Evolutionary conservation across 495 filamentous ascomycete species (phyloP).

Genomic region (Aspergillus baeticus): DNA sequence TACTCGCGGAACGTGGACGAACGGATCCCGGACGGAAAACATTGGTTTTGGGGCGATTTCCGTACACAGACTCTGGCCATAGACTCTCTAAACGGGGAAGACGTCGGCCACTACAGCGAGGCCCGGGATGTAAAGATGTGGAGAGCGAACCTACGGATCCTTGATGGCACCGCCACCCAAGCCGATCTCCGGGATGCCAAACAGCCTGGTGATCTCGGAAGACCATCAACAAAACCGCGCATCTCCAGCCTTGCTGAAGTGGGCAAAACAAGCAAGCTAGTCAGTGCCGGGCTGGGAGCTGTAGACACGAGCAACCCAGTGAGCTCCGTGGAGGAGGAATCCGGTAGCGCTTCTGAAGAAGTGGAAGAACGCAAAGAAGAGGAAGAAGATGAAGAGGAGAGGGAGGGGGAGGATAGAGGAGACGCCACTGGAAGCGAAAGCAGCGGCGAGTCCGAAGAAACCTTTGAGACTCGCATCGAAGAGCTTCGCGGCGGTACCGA

Average conservation of each 20-base stretch:
- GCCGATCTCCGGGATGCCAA: conserved; percentile 24
- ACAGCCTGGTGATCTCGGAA: conserved; percentile 24
- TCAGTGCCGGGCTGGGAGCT: conserved; percentile 31
- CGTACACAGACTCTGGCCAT: conserved; percentile 54
- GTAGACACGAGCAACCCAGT: conserved; percentile 23
- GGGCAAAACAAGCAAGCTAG: conserved; percentile 35
- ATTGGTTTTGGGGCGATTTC: conserved; percentile 58
- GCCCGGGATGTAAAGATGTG: conserved; percentile 44
- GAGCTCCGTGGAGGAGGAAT: conserved; percentile 20
- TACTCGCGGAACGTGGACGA: conserved; percentile 43
- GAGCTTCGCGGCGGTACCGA: conserved; percentile 24
- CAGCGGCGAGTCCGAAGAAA: conserved; percentile 3
- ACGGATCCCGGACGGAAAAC: conserved; percentile 41
- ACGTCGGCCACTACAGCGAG: conserved; percentile 42
- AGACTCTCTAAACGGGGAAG: conserved; percentile 50
- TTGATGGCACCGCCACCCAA: conserved; percentile 34
- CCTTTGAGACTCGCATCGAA: conserved; percentile 19
- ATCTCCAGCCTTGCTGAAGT: conserved; percentile 28
- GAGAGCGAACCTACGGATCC: conserved; percentile 42
- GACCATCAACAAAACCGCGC: conserved; percentile 22
- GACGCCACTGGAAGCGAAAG: conserved; percentile 3
- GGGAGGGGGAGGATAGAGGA: background rate
- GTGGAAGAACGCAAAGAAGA: conserved; percentile 7
- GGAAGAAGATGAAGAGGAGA: conserved; percentile 3
- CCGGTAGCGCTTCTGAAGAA: conserved; percentile 3